Conservation (phyloP, 805 yeast genomes). For the Kuraishia molischiana region DNA sequence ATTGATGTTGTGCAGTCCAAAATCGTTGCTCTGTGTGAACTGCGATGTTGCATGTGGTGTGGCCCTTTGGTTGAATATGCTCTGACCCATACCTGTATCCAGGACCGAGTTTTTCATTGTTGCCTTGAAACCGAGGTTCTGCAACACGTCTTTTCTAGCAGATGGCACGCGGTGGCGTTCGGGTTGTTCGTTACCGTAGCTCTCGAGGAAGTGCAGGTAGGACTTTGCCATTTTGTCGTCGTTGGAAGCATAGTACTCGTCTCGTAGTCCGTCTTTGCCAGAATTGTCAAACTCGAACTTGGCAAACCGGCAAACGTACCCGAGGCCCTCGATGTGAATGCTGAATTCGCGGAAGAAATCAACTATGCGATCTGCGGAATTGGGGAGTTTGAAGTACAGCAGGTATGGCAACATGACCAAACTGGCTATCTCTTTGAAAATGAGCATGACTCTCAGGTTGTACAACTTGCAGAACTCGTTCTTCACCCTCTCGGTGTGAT, state of each 20-base stretch:
- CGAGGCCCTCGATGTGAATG: constrained; percentile 88
- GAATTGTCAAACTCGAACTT: constrained; percentile 71
- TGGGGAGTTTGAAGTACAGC: constrained; percentile 77
- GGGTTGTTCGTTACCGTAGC: constrained; percentile 47
- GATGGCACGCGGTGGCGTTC: constrained; percentile 7
- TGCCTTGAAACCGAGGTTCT: not conserved
- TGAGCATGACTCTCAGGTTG: constrained; percentile 60
- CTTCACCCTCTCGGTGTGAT: constrained; percentile 80
- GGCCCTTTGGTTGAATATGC: not conserved
- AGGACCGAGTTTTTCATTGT: not conserved
- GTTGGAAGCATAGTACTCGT: constrained; percentile 36
- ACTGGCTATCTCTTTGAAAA: constrained; percentile 73
- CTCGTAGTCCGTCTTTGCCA: constrained; percentile 18
- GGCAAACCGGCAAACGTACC: constrained; percentile 90
- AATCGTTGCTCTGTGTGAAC: no score
- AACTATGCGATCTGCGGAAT: constrained; percentile 61
- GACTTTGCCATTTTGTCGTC: constrained; percentile 92
- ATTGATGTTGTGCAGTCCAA: not conserved
- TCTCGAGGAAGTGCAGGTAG: constrained; percentile 77
- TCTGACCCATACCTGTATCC: not conserved
- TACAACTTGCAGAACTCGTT: constrained; percentile 72
- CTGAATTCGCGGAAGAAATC: constrained; percentile 89
- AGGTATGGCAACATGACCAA: constrained; percentile 80
- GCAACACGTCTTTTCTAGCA: not conserved
- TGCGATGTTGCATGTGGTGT: not conserved